Evolutionary conservation across 129 eudicot species (phyloP), one percentile per base, ranked within the genome.

Genomic region (Cynara cardunculus): DNA sequence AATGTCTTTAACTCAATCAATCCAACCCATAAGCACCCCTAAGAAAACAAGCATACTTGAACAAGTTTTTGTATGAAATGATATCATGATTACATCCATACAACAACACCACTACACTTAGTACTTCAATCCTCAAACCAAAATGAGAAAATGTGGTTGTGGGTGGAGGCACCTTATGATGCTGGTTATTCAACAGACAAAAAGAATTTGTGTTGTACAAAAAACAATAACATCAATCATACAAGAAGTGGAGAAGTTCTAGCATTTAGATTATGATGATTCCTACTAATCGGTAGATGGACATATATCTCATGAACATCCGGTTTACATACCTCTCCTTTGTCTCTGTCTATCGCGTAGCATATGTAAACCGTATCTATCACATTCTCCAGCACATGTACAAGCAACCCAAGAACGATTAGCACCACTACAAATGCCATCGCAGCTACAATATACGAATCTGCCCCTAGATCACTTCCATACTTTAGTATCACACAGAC

Each of bases 241-340:
- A 89, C 90, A 82, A 76, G 81, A 28, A 76, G 79, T 30, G 94
- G 89, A 37, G 65, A 56, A 78, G 89, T 90, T 89, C 88, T 86
- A 46, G 90, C 81, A 82, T 87, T 84, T 80, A 83, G 79, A 82
- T 84, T 87, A 69, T 84, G 39, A 34, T 34, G 86, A 81, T 88
- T 89, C 86, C 99, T 82, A 80, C 86, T 92, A 76, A 92, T 86
- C 2, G 99, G 96, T 35, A 95, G 97, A 71, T 92, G 91, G 64
- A 90, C 97, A 72, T 90, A 95, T 67, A 92, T 94, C 62, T 95
- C 94, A 69, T 95, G 97, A 80, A 92, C 96, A 32, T 92, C 96
- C n/a, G 86, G 90, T 76, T 90, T 95, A 73, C 90, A 86, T 56
- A 92, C 97, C 62, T 95, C 99, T 25, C 94, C 96, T 30, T 86